These are phyloP conservation scores for Hygrocybe coccinea DNA, from an alignment of 768 basidiomycete species.

Conservation along the genomic window DNA sequence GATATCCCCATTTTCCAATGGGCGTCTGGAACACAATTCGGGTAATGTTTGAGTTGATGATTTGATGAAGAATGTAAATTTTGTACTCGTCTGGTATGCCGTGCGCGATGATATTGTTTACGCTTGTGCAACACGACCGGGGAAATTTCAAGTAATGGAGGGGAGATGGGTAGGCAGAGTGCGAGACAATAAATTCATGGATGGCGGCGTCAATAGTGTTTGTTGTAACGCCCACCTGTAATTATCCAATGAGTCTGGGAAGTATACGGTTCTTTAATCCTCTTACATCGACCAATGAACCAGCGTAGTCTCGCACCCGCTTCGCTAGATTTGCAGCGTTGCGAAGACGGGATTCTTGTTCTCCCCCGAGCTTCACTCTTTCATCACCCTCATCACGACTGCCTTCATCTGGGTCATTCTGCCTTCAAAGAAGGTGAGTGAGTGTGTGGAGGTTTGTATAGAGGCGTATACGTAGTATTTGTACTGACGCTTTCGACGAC, in stretches of 20 bases:
- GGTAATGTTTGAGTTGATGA: neutral
- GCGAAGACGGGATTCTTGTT: constrained; percentile 49
- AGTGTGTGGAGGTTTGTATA: neutral
- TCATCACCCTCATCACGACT: constrained; percentile 23
- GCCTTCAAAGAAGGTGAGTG: neutral
- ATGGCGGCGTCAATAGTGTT: constrained; percentile 65
- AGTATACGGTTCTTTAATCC: neutral
- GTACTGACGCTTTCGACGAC: constrained; percentile 7
- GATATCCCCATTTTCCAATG: constrained; percentile 77
- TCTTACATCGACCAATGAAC: constrained; percentile 49
- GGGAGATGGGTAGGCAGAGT: constrained; percentile 83
- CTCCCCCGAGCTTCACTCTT: constrained; percentile 47
- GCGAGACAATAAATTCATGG: constrained; percentile 63
- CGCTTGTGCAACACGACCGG: constrained; percentile 73
- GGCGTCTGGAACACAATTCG: constrained; percentile 49
- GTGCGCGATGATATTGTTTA: constrained; percentile 84
- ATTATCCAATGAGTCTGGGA: neutral
- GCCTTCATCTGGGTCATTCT: neutral
- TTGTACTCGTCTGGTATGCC: constrained; percentile 90
- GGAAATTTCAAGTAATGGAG: constrained; percentile 72
- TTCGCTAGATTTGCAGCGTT: constrained; percentile 53
- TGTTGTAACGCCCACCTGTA: constrained; percentile 68
- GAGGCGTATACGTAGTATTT: constrained; percentile 3
- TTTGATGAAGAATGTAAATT: neutral
- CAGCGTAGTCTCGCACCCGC: constrained; percentile 51